These are phyloP conservation scores for Chrysoporthe austroafricana DNA, from an alignment of 2,329 filamentous ascomycete genomes.

Conservation along the genomic window DNA sequence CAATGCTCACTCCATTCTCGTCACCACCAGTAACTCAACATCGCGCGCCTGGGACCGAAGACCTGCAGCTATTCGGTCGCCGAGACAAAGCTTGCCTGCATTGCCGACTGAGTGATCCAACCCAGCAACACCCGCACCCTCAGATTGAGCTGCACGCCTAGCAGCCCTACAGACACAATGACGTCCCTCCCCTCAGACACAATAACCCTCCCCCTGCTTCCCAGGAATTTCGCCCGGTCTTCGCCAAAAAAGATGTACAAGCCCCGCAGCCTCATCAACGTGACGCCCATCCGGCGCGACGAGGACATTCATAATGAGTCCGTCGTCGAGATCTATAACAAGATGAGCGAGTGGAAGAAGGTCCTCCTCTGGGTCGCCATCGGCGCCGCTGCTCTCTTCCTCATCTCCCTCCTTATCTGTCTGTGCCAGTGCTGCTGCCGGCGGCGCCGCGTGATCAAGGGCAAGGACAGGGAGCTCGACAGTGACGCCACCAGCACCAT, in stretches of 20 bases:
- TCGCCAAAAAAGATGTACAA: background rate
- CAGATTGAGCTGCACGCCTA: background rate
- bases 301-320: conserved; percentile 6
- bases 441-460: conserved; percentile 4
- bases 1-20: conserved; percentile 2
- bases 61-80: background rate
- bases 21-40: background rate
- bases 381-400: conserved; percentile 6
- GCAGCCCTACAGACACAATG: background rate
- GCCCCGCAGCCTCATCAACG: conserved; percentile 2
- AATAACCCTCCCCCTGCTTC: conserved; percentile 2
- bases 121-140: background rate
- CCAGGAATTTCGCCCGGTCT: background rate
- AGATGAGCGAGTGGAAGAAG: conserved; percentile 11
- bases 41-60: too few species aligned
- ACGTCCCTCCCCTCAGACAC: conserved; percentile 5
- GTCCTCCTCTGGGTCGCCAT: conserved; percentile 7
- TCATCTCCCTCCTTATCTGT: conserved; percentile 11
- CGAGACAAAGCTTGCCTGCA: background rate
- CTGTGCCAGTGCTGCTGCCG: conserved; percentile 14
- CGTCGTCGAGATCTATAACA: conserved; percentile 13
- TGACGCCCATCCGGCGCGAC: background rate
- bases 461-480: background rate
- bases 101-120: background rate
- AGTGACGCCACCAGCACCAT: conserved; percentile 10